phyloP scores from a whole-genome alignment of 768 basidiomycete species.

The Strobilomyces dryophilus region DNA sequence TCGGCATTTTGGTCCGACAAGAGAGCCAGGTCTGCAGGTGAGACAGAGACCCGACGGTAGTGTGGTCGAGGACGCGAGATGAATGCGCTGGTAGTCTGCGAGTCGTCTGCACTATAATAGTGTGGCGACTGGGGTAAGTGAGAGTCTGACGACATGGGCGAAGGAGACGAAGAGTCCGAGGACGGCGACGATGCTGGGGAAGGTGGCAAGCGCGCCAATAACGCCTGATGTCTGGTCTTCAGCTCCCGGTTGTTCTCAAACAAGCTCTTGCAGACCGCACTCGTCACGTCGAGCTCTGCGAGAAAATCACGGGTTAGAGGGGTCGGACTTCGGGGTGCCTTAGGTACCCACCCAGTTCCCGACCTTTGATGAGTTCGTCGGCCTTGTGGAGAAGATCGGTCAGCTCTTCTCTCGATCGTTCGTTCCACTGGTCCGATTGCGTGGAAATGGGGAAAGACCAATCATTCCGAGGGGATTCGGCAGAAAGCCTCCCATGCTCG shows the following conservation, averaged over 20 bases:
- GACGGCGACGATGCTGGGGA: slow-evolving; percentile 39
- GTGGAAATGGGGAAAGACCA: slow-evolving; percentile 26
- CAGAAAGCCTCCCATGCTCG: slow-evolving; percentile 35
- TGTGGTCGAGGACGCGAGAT: slow-evolving; percentile 26
- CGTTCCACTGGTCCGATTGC: slow-evolving; percentile 47
- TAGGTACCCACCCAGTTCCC: slow-evolving; percentile 63
- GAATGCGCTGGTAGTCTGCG: slow-evolving; percentile 15
- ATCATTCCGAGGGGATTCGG: slow-evolving; percentile 9
- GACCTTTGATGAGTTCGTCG: slow-evolving; percentile 68
- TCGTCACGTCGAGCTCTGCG: slow-evolving; percentile 61
- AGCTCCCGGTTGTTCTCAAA: slow-evolving; percentile 66
- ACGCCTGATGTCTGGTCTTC: slow-evolving; percentile 66
- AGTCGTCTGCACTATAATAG: slow-evolving; percentile 28
- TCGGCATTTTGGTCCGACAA: slow-evolving; percentile 84
- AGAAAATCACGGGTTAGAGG: slow-evolving; percentile 20
- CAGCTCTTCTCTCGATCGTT: slow-evolving; percentile 71
- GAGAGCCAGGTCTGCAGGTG: slow-evolving; percentile 61
- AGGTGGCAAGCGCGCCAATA: slow-evolving; percentile 59
- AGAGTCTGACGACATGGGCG: slow-evolving; percentile 25
- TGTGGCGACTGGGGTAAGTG: slow-evolving; percentile 32
- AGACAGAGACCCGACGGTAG: slow-evolving; percentile 51
- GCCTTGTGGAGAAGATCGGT: slow-evolving; percentile 67
- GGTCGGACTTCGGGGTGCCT: not conserved
- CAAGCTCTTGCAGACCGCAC: slow-evolving; percentile 63
- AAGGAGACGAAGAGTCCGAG: slow-evolving; percentile 13